Evolutionary conservation across 306 rosid genomes (phyloP).

Genomic region (Fragaria vesca): DNA sequence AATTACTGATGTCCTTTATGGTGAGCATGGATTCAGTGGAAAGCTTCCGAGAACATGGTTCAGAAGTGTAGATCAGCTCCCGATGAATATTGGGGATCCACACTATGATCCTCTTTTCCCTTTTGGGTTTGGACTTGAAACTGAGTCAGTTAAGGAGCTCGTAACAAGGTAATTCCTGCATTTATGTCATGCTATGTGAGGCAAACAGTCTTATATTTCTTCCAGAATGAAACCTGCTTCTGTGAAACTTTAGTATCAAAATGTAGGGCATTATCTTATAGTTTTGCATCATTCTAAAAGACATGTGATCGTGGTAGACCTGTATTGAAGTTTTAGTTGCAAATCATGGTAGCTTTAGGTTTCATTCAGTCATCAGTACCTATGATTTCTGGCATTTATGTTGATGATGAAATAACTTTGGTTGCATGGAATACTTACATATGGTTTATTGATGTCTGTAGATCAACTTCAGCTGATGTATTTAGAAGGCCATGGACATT

Average conservation of each 20-base stretch:
- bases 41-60: slow-evolving; percentile 95
- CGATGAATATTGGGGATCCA: slow-evolving; percentile 81
- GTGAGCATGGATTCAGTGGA: slow-evolving; percentile 81
- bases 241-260: not conserved
- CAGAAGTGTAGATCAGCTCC: slow-evolving; percentile 80
- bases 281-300: not conserved
- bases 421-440: not conserved
- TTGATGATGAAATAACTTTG: not conserved
- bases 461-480: slow-evolving; percentile 72
- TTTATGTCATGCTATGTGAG: not conserved
- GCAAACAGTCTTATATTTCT: not conserved
- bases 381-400: not conserved
- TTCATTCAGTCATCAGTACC: not conserved
- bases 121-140: slow-evolving; percentile 68
- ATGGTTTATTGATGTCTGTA: slow-evolving; percentile 25
- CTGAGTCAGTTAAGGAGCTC: slow-evolving; percentile 65
- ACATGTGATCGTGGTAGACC: not conserved
- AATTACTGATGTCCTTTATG: slow-evolving; percentile 76
- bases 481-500: slow-evolving; percentile 38
- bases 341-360: not conserved
- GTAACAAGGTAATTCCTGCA: slow-evolving; percentile 51
- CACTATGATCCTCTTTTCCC: slow-evolving; percentile 96
- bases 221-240: not conserved
- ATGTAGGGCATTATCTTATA: not conserved
- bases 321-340: not conserved